Conservation (phyloP, 306 rosid genomes). For the Vachellia collinsii region DNA sequence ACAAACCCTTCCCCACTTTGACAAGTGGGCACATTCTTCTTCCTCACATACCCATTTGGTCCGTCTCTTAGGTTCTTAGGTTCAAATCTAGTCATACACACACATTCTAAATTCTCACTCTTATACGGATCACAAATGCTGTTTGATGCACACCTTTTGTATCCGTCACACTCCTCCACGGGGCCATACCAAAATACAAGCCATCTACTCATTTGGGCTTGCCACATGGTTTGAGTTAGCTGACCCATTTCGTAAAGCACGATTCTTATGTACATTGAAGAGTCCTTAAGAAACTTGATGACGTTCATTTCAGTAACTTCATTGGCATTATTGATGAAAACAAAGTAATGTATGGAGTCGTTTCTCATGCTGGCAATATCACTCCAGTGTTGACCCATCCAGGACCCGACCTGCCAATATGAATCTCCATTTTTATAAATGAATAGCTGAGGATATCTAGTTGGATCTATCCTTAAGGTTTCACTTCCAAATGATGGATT, state of each 20-base stretch:
- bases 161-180: conserved; percentile 46
- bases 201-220: not conserved
- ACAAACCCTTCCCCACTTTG: conserved; percentile 70
- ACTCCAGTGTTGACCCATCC: conserved; percentile 42
- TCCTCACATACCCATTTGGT: conserved; percentile 54
- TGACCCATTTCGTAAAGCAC: not conserved
- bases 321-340: conserved; percentile 15
- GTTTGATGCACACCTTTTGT: conserved; percentile 40
- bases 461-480: conserved; percentile 7
- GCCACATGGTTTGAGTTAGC: not conserved
- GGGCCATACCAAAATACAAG: conserved; percentile 23
- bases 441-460: conserved; percentile 35
- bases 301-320: not conserved
- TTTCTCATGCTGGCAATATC: conserved; percentile 34
- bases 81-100: conserved; percentile 43
- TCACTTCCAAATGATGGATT: conserved; percentile 53
- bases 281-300: not conserved
- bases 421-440: not conserved
- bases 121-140: conserved; percentile 43
- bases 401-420: conserved; percentile 32
- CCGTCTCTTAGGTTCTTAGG: conserved; percentile 9
- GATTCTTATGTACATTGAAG: fast-evolving
- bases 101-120: conserved; percentile 32
- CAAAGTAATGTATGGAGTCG: not conserved
- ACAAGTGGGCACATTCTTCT: conserved; percentile 53